Base-by-base conservation (phyloP, 2,329 filamentous ascomycete species). In the Bipolaris bicolor region DNA sequence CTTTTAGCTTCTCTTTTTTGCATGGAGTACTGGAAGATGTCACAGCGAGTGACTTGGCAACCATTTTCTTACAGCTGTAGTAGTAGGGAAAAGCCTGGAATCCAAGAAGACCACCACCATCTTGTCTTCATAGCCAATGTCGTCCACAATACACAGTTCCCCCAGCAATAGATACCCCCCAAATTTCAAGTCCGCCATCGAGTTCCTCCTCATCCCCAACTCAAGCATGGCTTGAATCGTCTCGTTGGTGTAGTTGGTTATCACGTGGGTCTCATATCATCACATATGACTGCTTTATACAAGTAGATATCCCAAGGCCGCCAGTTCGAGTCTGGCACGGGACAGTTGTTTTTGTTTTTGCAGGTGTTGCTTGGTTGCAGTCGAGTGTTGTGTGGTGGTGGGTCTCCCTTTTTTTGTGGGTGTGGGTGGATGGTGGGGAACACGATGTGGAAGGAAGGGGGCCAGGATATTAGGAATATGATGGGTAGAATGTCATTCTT, bases 161-260 rank as follows among this genome's bases (percentile, higher is more conserved):
- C 0, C 4, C 2, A 9, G 15, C 6, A 6, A 18, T 22, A 24
- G 11, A 1, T 6, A 15, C 5, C 0, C 0, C 43, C 3, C 5
- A 18, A 20, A 10, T 10, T n/a, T 1, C 6, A 9, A 48, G 9
- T 9, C 24, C 29, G 16, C 51, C 52, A 58, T 54, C 46, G 48
- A 46, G 13, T 40, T n/a, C 45, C 36, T 5, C 11, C 11, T 31
- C 31, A 13, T 9, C 31, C 36, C 46, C 46, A 49, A 48, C 43
- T 56, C 22, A 39, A 60, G 40, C 37, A n/a, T 26, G 13, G 55
- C 43, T 43, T 55, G 18, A 49, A 29, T 26, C 36, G 55, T 49
- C 51, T 55, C 34, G 45, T 47, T 58, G 50, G 52, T 55, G 54
- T 57, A 57, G 54, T 57, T 57, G 54, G 54, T 57, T 57, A 57